A percentile compares a stretch with the other conserved stretches of the same genome.
Evolutionary conservation across 805 yeast genomes (phyloP).

Genomic region (Teunomyces cretensis): DNA sequence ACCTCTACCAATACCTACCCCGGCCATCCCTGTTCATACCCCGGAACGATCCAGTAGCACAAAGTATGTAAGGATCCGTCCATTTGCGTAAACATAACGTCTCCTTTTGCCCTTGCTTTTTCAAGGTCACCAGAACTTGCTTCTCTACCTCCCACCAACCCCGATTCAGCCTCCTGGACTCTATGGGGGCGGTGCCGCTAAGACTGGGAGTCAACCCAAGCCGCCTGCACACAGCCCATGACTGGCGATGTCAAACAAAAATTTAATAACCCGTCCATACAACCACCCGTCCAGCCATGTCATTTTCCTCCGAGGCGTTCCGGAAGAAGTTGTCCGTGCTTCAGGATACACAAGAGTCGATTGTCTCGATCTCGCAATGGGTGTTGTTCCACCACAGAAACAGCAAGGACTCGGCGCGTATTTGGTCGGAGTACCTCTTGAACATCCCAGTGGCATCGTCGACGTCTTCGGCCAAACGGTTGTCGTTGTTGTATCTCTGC

Average conservation of each 20-base stretch:
- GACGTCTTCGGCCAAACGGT: constrained; percentile 33
- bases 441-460: constrained; percentile 10
- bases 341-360: constrained; percentile 68
- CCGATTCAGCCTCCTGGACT: too few species aligned
- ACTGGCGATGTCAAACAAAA: background rate
- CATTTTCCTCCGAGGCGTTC: constrained; percentile 53
- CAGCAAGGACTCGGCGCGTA: constrained; percentile 49
- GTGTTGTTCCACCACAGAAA: constrained; percentile 64
- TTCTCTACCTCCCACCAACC: too few species aligned
- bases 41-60: too few species aligned
- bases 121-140: too few species aligned
- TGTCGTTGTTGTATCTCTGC: constrained; percentile 65
- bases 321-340: constrained; percentile 45
- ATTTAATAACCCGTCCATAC: background rate
- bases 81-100: too few species aligned
- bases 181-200: too few species aligned
- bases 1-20: too few species aligned
- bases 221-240: background rate
- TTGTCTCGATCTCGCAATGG: constrained; percentile 75
- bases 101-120: too few species aligned
- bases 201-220: too few species aligned
- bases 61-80: too few species aligned
- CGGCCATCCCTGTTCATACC: too few species aligned
- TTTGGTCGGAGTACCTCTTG: constrained; percentile 48
- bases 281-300: constrained; percentile 27